phyloP scores from a whole-genome alignment of 2,329 filamentous ascomycete genomes.

The Sclerotinia subarctica region DNA sequence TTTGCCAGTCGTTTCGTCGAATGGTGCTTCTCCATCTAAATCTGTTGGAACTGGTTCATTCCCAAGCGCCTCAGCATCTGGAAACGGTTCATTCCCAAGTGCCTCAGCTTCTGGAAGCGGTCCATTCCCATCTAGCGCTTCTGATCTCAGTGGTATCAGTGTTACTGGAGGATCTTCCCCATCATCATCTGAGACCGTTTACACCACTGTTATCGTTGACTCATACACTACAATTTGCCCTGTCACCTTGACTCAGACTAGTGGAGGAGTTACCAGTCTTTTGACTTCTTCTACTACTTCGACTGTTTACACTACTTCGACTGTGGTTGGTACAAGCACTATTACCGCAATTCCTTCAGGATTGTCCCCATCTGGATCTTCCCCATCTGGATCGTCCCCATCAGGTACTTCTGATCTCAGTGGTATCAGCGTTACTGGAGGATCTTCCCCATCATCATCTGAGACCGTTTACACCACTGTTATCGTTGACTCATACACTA shows the following conservation, averaged over 20 bases:
- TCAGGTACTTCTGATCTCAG: background rate
- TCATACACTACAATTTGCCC: slow-evolving; percentile 10
- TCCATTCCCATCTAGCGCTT: background rate
- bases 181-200: background rate
- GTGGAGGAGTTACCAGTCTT: background rate
- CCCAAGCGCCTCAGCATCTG: background rate
- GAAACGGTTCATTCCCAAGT: background rate
- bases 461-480: background rate
- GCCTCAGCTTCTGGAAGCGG: background rate
- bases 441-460: background rate
- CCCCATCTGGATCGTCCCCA: background rate
- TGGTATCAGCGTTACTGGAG: background rate
- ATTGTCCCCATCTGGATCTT: slow-evolving; percentile 1
- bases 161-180: background rate
- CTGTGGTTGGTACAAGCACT: background rate
- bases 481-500: slow-evolving; percentile 10
- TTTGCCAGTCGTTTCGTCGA: background rate
- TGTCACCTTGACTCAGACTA: slow-evolving; percentile 11
- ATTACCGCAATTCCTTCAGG: background rate
- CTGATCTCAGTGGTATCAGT: background rate
- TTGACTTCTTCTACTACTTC: slow-evolving; percentile 10
- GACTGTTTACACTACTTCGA: background rate
- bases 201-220: slow-evolving; percentile 10
- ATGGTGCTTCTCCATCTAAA: background rate
- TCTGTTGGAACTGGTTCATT: background rate